Percentiles rank a stretch among this genome's conserved stretches.
Evolutionary conservation across 345 rosid species (phyloP).

Genomic region (Gossypium australe): DNA sequence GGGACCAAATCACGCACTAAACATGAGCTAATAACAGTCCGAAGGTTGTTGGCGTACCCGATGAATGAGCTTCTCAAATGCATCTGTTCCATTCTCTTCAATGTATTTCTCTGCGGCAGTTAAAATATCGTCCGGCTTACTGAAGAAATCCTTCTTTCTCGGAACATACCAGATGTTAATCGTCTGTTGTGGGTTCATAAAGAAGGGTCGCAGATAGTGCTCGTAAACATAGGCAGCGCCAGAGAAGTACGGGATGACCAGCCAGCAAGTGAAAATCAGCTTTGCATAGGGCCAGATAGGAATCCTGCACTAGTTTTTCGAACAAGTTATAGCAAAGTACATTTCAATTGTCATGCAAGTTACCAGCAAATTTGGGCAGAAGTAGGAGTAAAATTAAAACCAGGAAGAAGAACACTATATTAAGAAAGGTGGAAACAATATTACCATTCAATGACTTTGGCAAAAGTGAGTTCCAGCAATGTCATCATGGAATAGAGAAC

Average conservation of each 20-base stretch:
- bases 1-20: background rate
- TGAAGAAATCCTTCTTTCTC: constrained; percentile 57
- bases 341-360: no score
- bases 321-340: background rate
- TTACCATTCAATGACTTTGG: constrained; percentile 86
- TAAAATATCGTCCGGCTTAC: constrained; percentile 65
- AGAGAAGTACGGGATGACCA: constrained; percentile 87
- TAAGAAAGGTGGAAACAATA: background rate
- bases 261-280: constrained; percentile 89
- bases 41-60: constrained; percentile 33
- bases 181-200: constrained; percentile 59
- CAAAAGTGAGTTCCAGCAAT: constrained; percentile 62
- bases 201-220: constrained; percentile 74
- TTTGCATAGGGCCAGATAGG: constrained; percentile 81
- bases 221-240: constrained; percentile 95
- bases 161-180: constrained; percentile 95
- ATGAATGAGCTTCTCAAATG: constrained; percentile 74
- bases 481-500: constrained; percentile 85
- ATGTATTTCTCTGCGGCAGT: constrained; percentile 89
- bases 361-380: background rate
- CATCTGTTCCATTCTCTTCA: constrained; percentile 80
- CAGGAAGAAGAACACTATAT: background rate
- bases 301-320: constrained; percentile 45
- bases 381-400: background rate
- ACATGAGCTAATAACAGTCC: background rate